Percentiles rank a stretch among this genome's conserved stretches.
phyloP scores from a whole-genome alignment of 129 eudicot species.

The Helianthus tuberosus region DNA sequence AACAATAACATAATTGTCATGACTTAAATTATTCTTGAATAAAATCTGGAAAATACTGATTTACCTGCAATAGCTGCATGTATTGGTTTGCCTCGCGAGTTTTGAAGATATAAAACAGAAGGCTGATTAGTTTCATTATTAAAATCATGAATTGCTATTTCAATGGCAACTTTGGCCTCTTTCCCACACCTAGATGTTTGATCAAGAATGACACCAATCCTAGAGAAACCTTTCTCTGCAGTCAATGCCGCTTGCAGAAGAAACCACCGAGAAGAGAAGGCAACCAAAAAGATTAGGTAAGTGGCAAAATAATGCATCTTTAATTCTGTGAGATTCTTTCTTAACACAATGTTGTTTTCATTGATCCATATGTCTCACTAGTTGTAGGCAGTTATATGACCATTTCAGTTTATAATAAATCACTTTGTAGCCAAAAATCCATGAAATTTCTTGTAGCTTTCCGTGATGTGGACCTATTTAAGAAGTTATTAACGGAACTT shows the following conservation, averaged over 20 bases:
- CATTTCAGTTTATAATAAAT: conserved; percentile 10
- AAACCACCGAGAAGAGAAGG: conserved; percentile 23
- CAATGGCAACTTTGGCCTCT: conserved; percentile 53
- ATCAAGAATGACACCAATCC: conserved; percentile 48
- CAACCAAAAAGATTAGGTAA: conserved; percentile 10
- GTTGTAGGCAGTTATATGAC: conserved; percentile 3
- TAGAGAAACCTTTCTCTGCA: background rate
- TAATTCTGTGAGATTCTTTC: background rate
- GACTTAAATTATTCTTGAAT: background rate
- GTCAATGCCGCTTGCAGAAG: conserved; percentile 26
- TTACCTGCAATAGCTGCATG: conserved; percentile 52
- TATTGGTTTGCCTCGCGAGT: conserved; percentile 35
- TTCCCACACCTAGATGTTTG: conserved; percentile 43
- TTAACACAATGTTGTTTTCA: background rate
- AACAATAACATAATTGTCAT: background rate
- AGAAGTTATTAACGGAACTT: background rate
- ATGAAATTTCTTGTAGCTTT: conserved; percentile 23
- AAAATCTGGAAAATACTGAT: background rate
- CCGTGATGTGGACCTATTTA: background rate
- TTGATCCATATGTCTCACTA: background rate
- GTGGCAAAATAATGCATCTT: conserved; percentile 17
- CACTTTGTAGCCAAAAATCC: conserved; percentile 20
- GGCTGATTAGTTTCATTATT: conserved; percentile 15
- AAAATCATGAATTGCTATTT: conserved; percentile 48
- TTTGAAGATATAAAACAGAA: conserved; percentile 22